Conservation (phyloP, 2,329 filamentous ascomycete species). For the Neonectria ditissima region DNA sequence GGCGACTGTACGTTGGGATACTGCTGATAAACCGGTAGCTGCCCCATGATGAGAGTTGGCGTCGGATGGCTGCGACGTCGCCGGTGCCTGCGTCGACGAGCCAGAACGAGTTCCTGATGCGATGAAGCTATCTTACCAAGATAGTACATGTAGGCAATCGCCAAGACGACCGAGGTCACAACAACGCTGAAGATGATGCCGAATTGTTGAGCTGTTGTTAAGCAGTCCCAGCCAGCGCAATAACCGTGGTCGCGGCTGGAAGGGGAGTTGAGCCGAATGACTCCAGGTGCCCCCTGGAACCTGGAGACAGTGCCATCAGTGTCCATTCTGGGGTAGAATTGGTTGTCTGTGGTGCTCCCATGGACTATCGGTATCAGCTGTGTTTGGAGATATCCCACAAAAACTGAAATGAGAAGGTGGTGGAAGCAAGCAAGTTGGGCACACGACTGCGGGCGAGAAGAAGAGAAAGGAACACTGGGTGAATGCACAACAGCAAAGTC, state of each 20-base stretch:
- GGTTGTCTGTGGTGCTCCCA: neutral
- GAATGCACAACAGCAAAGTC: neutral
- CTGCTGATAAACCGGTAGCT: conserved; percentile 34
- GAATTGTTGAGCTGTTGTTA: conserved; percentile 51
- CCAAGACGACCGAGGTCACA: conserved; percentile 45
- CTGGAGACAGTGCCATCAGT: neutral
- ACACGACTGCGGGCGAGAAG: neutral
- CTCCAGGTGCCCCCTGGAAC: too few species aligned
- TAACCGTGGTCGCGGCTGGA: conserved; percentile 9
- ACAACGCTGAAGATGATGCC: conserved; percentile 55
- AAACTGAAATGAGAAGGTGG: too few species aligned
- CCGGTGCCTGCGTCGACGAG: conserved; percentile 19
- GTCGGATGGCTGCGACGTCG: conserved; percentile 12
- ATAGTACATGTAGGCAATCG: conserved; percentile 51
- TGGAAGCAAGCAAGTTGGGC: neutral
- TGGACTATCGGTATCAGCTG: neutral
- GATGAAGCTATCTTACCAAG: conserved; percentile 41
- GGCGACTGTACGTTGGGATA: conserved; percentile 26
- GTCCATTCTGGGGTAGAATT: neutral
- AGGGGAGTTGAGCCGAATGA: neutral
- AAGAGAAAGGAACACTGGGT: neutral
- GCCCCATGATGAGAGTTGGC: conserved; percentile 20
- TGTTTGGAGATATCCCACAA: neutral
- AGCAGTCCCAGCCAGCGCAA: conserved; percentile 55
- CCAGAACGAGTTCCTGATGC: conserved; percentile 29